phyloP scores from a whole-genome alignment of 768 basidiomycete genomes.

The Russula sp. region DNA sequence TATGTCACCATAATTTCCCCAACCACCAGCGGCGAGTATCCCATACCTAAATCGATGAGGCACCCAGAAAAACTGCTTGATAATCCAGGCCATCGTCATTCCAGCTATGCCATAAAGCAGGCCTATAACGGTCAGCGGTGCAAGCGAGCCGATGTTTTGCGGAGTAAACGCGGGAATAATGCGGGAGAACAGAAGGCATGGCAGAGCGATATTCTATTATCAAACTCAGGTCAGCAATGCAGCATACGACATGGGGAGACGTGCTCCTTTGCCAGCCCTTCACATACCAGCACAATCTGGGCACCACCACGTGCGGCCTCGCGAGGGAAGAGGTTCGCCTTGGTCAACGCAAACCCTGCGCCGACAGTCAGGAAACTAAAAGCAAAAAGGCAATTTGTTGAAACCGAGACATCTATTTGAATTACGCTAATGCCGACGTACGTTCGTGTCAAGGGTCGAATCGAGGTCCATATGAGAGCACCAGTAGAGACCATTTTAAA shows the following conservation, averaged over 20 bases:
- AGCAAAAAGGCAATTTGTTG: not conserved
- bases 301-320: conserved; percentile 52
- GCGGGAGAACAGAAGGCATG: conserved; percentile 62
- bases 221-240: not conserved
- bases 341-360: conserved; percentile 52
- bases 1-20: conserved; percentile 64
- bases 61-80: conserved; percentile 64
- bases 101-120: conserved; percentile 54
- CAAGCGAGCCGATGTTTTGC: conserved; percentile 48
- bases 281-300: conserved; percentile 51
- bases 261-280: not conserved
- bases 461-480: conserved; percentile 1
- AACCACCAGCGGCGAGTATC: conserved; percentile 59
- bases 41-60: conserved; percentile 72
- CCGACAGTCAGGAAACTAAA: conserved; percentile 45
- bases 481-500: conserved; percentile 9
- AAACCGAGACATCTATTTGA: not conserved
- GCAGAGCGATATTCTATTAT: conserved; percentile 46
- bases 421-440: conserved; percentile 4
- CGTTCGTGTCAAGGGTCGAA: conserved; percentile 7
- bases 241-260: not conserved
- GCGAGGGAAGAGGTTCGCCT: conserved; percentile 50
- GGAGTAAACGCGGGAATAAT: conserved; percentile 59
- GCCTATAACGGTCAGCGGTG: conserved; percentile 56
- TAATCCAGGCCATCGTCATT: conserved; percentile 43